These are phyloP conservation scores for Domatiomyces catenatus DNA, from an alignment of 2,329 filamentous ascomycete genomes.

Conservation along the genomic window DNA sequence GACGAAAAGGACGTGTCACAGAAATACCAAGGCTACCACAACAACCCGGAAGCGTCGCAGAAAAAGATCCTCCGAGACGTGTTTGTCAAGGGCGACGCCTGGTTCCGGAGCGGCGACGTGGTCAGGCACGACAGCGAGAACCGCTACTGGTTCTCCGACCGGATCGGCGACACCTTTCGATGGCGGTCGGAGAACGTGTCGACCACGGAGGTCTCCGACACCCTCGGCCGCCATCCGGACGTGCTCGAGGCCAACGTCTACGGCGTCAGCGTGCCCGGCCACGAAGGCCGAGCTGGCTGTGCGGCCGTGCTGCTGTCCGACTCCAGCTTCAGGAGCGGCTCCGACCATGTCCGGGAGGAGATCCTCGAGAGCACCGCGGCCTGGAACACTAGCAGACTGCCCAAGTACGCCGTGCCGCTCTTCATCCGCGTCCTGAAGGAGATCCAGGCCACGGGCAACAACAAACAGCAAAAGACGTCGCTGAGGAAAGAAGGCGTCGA, in stretches of 20 bases:
- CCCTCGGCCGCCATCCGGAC: constrained; percentile 44
- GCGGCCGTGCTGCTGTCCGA: constrained; percentile 32
- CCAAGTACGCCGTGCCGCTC: constrained; percentile 59
- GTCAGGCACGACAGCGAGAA: constrained; percentile 47
- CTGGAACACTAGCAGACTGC: constrained; percentile 40
- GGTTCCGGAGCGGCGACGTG: constrained; percentile 54
- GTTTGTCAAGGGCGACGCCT: constrained; percentile 51
- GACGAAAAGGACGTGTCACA: constrained; percentile 44
- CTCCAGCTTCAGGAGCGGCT: background rate
- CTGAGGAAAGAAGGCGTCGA: constrained; percentile 61
- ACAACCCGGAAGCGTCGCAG: constrained; percentile 49
- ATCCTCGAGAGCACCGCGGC: constrained; percentile 13
- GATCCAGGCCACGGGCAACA: constrained; percentile 61
- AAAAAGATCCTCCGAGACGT: constrained; percentile 53
- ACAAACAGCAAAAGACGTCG: constrained; percentile 72
- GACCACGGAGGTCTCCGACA: constrained; percentile 51
- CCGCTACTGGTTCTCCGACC: constrained; percentile 54
- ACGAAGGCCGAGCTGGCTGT: constrained; percentile 54
- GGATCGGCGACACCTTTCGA: constrained; percentile 57
- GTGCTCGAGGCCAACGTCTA: constrained; percentile 45
- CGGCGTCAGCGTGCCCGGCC: constrained; percentile 47
- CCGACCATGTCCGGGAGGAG: background rate
- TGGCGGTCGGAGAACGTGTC: constrained; percentile 60
- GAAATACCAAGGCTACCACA: constrained; percentile 55
- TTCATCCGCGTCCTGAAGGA: constrained; percentile 55